Conservation (phyloP, 2,329 filamentous ascomycete genomes). For the Xylaria multiplex region DNA sequence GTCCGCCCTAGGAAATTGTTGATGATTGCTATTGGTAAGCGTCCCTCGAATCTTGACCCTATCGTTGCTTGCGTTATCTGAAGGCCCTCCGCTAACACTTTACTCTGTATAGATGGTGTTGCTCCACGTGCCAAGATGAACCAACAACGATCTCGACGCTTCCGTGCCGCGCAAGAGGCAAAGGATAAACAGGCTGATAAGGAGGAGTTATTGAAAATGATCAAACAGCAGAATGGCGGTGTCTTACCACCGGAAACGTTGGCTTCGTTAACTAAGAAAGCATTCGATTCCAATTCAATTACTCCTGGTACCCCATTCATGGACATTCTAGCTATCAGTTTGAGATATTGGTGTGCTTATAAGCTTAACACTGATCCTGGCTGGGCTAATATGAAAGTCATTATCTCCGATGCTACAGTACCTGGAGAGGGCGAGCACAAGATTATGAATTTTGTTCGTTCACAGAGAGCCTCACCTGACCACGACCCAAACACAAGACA, state of each 20-base stretch:
- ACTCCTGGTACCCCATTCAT: conserved; percentile 98
- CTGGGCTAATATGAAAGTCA: conserved; percentile 95
- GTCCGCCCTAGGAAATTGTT: conserved; percentile 93
- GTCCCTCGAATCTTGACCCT: conserved; percentile 34
- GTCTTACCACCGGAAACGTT: conserved; percentile 69
- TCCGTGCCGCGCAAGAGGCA: conserved; percentile 92
- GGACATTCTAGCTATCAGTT: conserved; percentile 88
- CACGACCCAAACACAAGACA: conserved; percentile 97
- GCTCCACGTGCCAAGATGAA: conserved; percentile 99
- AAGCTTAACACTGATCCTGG: conserved; percentile 96
- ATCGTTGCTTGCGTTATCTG: neutral
- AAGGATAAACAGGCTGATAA: conserved; percentile 94
- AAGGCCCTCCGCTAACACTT: conserved; percentile 18
- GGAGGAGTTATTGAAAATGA: conserved; percentile 83
- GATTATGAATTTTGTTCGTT: conserved; percentile 98
- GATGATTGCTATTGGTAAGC: conserved; percentile 93
- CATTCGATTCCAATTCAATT: conserved; percentile 88
- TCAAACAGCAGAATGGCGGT: conserved; percentile 80
- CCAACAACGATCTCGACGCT: conserved; percentile 94
- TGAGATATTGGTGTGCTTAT: conserved; percentile 97
- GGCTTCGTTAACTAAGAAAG: conserved; percentile 79
- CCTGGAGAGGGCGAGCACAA: conserved; percentile 99
- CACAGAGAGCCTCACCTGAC: conserved; percentile 87
- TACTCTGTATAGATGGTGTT: conserved; percentile 78
- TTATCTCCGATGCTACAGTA: conserved; percentile 97